Percentiles rank a stretch among this genome's conserved stretches.
Conservation (phyloP, 2,329 filamentous ascomycete genomes). For the Ceratocystis smalleyi region DNA sequence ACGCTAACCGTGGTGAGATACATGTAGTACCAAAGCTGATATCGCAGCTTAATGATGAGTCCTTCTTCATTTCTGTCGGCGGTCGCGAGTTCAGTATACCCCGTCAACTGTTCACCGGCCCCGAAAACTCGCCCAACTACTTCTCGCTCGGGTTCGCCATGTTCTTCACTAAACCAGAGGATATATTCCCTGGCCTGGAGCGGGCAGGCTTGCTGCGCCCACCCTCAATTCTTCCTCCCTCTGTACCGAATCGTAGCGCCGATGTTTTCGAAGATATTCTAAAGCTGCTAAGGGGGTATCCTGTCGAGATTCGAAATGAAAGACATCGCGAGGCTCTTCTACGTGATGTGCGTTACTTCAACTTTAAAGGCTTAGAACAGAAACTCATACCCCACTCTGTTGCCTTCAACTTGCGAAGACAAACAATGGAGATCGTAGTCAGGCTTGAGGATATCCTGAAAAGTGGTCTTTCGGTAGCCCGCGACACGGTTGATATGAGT, state of each 20-base stretch:
- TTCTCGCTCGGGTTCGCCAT: conserved; percentile 81
- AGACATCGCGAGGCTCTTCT: conserved; percentile 63
- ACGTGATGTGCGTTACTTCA: conserved; percentile 80
- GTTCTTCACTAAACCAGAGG: conserved; percentile 66
- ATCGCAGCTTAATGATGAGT: conserved; percentile 78
- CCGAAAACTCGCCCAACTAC: conserved; percentile 88
- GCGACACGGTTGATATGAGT: conserved; percentile 35
- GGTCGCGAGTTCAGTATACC: conserved; percentile 78
- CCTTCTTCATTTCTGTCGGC: conserved; percentile 85
- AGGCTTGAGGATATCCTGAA: conserved; percentile 78
- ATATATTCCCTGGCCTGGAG: conserved; percentile 75
- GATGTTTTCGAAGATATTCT: conserved; percentile 72
- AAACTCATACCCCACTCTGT: conserved; percentile 64
- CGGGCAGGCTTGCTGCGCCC: conserved; percentile 66
- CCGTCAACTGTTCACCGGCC: conserved; percentile 67
- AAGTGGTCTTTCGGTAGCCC: conserved; percentile 59
- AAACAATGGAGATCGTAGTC: conserved; percentile 59
- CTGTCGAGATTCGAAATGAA: conserved; percentile 59
- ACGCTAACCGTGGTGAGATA: neutral
- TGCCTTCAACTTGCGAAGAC: conserved; percentile 54
- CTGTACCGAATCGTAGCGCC: conserved; percentile 66
- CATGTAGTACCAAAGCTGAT: conserved; percentile 65
- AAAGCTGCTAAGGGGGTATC: conserved; percentile 69
- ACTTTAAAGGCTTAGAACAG: conserved; percentile 83
- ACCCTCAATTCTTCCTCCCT: conserved; percentile 69